phyloP scores from a whole-genome alignment of 257 asterid genomes.

The Solanum lycopersicoides region DNA sequence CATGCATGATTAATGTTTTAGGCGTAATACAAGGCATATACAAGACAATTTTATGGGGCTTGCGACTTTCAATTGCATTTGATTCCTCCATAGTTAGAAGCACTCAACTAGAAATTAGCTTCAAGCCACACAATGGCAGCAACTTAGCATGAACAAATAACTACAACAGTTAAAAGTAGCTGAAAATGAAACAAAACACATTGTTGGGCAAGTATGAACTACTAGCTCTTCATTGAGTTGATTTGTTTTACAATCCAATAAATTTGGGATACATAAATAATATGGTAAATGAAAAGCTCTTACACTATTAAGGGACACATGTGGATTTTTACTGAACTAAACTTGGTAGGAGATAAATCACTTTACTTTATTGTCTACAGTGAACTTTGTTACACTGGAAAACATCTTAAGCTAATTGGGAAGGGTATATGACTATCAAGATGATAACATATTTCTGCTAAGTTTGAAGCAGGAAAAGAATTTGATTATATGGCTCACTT shows the following conservation, averaged over 20 bases:
- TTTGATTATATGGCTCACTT: conserved; percentile 16
- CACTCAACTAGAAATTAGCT: too few relatives aligned
- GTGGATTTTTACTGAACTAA: not conserved
- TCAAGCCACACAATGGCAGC: too few relatives aligned
- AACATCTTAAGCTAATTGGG: not conserved
- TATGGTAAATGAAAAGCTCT: not conserved
- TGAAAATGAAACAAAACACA: not conserved
- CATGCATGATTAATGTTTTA: too few relatives aligned
- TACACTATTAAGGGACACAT: not conserved
- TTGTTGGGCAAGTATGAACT: not conserved
- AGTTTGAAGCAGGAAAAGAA: not conserved
- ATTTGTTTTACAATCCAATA: not conserved
- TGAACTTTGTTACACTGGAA: not conserved
- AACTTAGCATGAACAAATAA: not conserved
- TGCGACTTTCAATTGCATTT: too few relatives aligned
- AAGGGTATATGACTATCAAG: conserved; percentile 18
- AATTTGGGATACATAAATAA: not conserved
- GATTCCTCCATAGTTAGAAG: too few relatives aligned
- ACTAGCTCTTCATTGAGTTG: not conserved
- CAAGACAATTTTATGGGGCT: too few relatives aligned
- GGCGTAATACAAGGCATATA: too few relatives aligned
- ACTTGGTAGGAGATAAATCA: not conserved
- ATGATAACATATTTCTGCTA: conserved; percentile 6
- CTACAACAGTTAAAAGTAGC: not conserved
- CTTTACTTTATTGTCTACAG: not conserved